These are phyloP conservation scores for Trichomonascaceae sp. DNA, from an alignment of 1,139 yeast species.

Conservation along the genomic window DNA sequence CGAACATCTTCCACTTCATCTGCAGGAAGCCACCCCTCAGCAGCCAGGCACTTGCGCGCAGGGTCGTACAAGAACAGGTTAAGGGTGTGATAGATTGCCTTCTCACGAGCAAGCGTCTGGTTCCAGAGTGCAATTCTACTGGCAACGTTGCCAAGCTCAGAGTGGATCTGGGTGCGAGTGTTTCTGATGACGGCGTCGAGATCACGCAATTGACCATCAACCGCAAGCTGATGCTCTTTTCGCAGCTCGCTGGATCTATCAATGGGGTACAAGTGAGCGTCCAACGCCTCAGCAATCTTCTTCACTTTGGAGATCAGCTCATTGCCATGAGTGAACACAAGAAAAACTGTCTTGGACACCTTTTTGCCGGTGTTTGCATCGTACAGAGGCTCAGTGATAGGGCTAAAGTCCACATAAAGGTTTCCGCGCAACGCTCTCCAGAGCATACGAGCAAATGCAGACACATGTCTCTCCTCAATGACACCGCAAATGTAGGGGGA, in stretches of 20 bases:
- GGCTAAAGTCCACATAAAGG: slow-evolving; percentile 58
- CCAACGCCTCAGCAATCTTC: slow-evolving; percentile 71
- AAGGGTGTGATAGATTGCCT: slow-evolving; percentile 58
- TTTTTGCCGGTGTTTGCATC: slow-evolving; percentile 36
- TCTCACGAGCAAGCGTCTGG: slow-evolving; percentile 56
- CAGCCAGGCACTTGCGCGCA: slow-evolving; percentile 75
- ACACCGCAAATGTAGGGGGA: slow-evolving; percentile 71
- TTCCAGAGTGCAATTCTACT: slow-evolving; percentile 59
- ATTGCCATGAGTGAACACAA: slow-evolving; percentile 82
- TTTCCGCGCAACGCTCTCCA: slow-evolving; percentile 94
- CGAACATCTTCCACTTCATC: slow-evolving; percentile 36
- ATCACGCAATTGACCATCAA: slow-evolving; percentile 47
- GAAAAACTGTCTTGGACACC: slow-evolving; percentile 59
- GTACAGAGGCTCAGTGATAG: slow-evolving; percentile 45
- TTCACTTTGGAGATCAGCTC: slow-evolving; percentile 52
- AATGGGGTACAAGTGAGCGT: slow-evolving; percentile 61
- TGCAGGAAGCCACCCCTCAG: slow-evolving; percentile 94
- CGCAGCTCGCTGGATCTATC: slow-evolving; percentile 47
- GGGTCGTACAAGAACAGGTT: slow-evolving; percentile 77
- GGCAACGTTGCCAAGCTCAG: slow-evolving; percentile 69
- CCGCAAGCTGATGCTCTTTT: slow-evolving; percentile 42
- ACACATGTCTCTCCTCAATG: slow-evolving; percentile 57
- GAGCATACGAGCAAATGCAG: slow-evolving; percentile 67
- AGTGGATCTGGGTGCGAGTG: slow-evolving; percentile 54
- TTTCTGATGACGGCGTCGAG: slow-evolving; percentile 57